phyloP scores from a whole-genome alignment of 108 stramenopile genomes.

The Aureococcus anophagefferens region DNA sequence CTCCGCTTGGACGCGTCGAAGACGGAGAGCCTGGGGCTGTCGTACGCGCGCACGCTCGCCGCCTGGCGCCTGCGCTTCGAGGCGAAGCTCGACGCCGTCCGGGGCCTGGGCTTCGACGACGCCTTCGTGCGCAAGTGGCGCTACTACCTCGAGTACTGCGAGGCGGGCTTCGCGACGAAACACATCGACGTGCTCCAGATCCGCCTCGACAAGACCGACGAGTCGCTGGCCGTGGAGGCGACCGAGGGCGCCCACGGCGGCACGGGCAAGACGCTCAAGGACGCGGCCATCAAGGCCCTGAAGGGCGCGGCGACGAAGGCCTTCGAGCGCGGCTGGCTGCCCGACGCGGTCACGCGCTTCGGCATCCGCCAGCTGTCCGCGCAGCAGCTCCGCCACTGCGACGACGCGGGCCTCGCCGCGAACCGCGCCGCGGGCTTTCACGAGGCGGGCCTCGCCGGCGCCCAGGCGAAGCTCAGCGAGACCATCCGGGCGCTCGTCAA shows the following conservation, averaged over 20 bases:
- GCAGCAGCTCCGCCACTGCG: background rate
- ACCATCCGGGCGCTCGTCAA: conserved; percentile 26
- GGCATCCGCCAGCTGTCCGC: background rate
- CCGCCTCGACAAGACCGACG: background rate
- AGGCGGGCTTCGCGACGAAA: conserved; percentile 69
- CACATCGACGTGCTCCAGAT: background rate
- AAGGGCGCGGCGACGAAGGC: background rate
- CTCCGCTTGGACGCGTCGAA: background rate
- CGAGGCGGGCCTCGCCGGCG: background rate
- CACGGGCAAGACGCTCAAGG: background rate
- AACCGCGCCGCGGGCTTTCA: conserved; percentile 25
- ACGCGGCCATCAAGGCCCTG: background rate
- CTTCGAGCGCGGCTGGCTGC: conserved; percentile 2
- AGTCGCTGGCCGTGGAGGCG: background rate
- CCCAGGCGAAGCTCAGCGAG: background rate
- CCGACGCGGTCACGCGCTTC: background rate
- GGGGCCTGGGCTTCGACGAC: conserved; percentile 80
- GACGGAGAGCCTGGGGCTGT: conserved; percentile 73
- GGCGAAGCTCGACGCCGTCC: conserved; percentile 44
- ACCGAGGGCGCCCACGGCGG: background rate
- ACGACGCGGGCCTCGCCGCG: conserved; percentile 9
- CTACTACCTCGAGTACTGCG: conserved; percentile 89
- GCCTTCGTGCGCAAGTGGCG: conserved; percentile 86
- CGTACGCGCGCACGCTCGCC: conserved; percentile 85
- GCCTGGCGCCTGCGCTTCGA: conserved; percentile 83